Conservation (phyloP, 192 early-diverging fungal species). For the Paraglomus brasilianum region DNA sequence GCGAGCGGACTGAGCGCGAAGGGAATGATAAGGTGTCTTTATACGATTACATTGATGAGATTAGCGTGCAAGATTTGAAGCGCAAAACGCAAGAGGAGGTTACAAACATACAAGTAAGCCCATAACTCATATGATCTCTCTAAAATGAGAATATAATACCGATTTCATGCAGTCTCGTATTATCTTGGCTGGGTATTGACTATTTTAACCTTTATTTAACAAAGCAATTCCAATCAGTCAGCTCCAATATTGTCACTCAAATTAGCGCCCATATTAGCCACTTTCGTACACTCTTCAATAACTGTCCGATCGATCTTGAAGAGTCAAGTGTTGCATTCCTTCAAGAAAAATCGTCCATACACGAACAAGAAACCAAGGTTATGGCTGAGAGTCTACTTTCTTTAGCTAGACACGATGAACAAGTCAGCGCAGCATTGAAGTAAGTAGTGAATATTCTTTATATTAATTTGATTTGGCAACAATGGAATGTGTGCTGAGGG, state of each 20-base stretch:
- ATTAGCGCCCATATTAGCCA: conserved; percentile 7
- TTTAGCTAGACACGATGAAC: conserved; percentile 47
- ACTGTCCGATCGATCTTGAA: conserved; percentile 35
- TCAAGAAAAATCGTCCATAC: conserved; percentile 32
- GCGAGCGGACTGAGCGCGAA: not conserved
- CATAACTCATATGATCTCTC: no score
- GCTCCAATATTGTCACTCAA: not conserved
- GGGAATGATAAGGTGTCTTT: conserved; percentile 19
- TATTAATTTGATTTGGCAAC: no score
- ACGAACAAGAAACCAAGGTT: conserved; percentile 37
- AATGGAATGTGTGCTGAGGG: no score
- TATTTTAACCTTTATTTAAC: not conserved
- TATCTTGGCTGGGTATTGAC: no score
- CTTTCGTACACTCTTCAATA: conserved; percentile 7
- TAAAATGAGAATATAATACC: no score
- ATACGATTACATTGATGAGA: conserved; percentile 32
- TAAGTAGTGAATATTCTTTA: not conserved
- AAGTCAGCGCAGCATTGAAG: conserved; percentile 45
- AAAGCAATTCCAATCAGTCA: conserved; percentile 12
- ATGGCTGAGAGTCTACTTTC: conserved; percentile 50
- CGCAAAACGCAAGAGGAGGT: conserved; percentile 29
- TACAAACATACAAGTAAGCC: conserved; percentile 2
- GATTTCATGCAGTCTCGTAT: no score
- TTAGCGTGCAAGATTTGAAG: conserved; percentile 26
- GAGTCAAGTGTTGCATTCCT: conserved; percentile 36